These are phyloP conservation scores for Paraurostyla sp. DNA, from an alignment of 73 alveolate genomes.

Conservation along the genomic window DNA sequence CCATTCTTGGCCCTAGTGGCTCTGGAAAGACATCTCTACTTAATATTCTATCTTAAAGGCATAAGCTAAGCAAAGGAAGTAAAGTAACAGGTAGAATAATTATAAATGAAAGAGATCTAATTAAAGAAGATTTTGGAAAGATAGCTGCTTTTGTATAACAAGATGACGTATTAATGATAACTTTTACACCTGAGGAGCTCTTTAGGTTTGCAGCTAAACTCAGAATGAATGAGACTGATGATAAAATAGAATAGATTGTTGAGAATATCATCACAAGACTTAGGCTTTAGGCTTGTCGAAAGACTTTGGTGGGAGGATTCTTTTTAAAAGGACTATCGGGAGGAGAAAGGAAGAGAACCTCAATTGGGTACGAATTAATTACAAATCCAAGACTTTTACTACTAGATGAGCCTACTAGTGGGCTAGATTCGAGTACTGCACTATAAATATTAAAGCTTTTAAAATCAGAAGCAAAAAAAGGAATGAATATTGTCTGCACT, in stretches of 20 bases:
- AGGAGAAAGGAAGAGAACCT: conserved; percentile 81
- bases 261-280: conserved; percentile 18
- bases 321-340: conserved; percentile 81
- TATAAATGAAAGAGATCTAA: conserved; percentile 7
- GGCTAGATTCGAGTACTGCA: conserved; percentile 69
- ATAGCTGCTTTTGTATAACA: conserved; percentile 62
- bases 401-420: conserved; percentile 82
- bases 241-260: conserved; percentile 28
- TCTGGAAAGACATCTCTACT: conserved; percentile 73
- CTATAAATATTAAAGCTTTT: conserved; percentile 23
- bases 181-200: conserved; percentile 26
- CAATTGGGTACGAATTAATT: conserved; percentile 75
- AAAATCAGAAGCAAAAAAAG: conserved; percentile 53
- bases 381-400: conserved; percentile 72
- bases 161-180: conserved; percentile 54
- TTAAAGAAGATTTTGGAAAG: conserved; percentile 34
- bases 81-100: conserved; percentile 13
- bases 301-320: conserved; percentile 73
- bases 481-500: conserved; percentile 79
- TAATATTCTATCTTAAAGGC: conserved; percentile 58
- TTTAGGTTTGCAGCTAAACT: conserved; percentile 44
- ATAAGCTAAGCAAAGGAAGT: not conserved
- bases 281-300: conserved; percentile 61
- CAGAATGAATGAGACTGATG: not conserved
- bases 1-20: conserved; percentile 77